These are phyloP conservation scores for Tolypocladium capitatum DNA, from an alignment of 2,329 filamentous ascomycete genomes.

Conservation along the genomic window DNA sequence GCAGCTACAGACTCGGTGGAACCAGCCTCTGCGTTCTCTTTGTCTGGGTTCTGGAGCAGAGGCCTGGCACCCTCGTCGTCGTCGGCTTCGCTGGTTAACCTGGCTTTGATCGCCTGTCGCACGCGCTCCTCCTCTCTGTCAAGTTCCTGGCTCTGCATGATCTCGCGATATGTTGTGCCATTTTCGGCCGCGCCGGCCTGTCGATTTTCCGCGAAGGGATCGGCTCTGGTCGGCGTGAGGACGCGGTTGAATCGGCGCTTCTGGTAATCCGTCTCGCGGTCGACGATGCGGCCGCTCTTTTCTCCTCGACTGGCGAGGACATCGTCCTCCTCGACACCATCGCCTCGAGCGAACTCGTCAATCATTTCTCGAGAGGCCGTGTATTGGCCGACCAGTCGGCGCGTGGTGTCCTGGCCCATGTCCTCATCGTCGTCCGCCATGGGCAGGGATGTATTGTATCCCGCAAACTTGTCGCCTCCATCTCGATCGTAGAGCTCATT, in stretches of 20 bases:
- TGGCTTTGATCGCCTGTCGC: slow-evolving; percentile 64
- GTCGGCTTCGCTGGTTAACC: slow-evolving; percentile 46
- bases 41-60: slow-evolving; percentile 60
- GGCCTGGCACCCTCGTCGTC: slow-evolving; percentile 53
- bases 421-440: slow-evolving; percentile 65
- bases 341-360: slow-evolving; percentile 79
- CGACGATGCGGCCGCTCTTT: slow-evolving; percentile 79
- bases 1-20: slow-evolving; percentile 49
- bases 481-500: slow-evolving; percentile 74
- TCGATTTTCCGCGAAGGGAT: slow-evolving; percentile 69
- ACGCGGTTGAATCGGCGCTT: slow-evolving; percentile 84
- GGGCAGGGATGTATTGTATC: slow-evolving; percentile 84
- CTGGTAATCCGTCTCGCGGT: slow-evolving; percentile 95
- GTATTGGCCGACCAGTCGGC: slow-evolving; percentile 84
- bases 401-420: slow-evolving; percentile 62
- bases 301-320: slow-evolving; percentile 70
- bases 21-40: slow-evolving; percentile 60
- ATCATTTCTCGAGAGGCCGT: slow-evolving; percentile 86
- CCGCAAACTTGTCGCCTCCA: slow-evolving; percentile 67
- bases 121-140: slow-evolving; percentile 91
- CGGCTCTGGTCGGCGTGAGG: slow-evolving; percentile 72
- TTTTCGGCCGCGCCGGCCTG: slow-evolving; percentile 54
- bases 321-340: slow-evolving; percentile 83
- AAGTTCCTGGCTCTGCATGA: slow-evolving; percentile 82
- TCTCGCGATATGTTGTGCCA: slow-evolving; percentile 72